phyloP scores from a whole-genome alignment of 768 basidiomycete genomes.

The Trametes sanguinea region DNA sequence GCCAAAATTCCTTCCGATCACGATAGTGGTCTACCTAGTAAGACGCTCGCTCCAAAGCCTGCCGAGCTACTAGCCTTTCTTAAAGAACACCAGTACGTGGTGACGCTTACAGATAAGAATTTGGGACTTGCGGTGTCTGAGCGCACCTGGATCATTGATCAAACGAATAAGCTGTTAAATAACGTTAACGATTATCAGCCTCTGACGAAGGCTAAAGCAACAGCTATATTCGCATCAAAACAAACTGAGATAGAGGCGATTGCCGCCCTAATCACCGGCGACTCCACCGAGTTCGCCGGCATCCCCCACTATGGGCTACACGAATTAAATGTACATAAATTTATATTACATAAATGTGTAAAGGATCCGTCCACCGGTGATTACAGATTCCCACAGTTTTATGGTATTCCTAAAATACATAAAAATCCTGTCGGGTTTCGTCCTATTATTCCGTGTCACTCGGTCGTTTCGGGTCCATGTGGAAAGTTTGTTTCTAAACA shows the following conservation, averaged over 20 bases:
- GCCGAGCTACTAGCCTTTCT: too few species aligned
- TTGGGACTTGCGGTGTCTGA: not conserved
- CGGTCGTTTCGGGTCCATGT: slow-evolving; percentile 31
- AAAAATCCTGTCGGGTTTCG: slow-evolving; percentile 35
- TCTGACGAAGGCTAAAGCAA: not conserved
- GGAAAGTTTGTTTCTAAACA: slow-evolving; percentile 36
- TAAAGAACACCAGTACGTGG: too few species aligned
- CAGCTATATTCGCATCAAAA: not conserved
- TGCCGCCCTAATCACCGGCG: too few species aligned
- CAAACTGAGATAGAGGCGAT: not conserved
- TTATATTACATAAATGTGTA: not conserved
- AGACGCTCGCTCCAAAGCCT: too few species aligned
- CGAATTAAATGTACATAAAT: too few species aligned
- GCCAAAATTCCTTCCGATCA: too few species aligned
- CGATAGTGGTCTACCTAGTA: too few species aligned
- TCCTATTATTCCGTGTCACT: slow-evolving; percentile 37
- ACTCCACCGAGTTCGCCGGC: too few species aligned
- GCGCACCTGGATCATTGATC: slow-evolving; percentile 4
- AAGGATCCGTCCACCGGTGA: not conserved
- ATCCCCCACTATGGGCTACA: too few species aligned
- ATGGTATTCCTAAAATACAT: slow-evolving; percentile 40
- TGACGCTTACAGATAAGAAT: not conserved
- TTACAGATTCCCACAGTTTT: slow-evolving; percentile 23
- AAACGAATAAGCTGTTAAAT: not conserved
- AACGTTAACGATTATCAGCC: not conserved